Percentiles rank a stretch among this genome's conserved stretches.
phyloP scores from a whole-genome alignment of 768 basidiomycete species.

The Tylopilus felleus region DNA sequence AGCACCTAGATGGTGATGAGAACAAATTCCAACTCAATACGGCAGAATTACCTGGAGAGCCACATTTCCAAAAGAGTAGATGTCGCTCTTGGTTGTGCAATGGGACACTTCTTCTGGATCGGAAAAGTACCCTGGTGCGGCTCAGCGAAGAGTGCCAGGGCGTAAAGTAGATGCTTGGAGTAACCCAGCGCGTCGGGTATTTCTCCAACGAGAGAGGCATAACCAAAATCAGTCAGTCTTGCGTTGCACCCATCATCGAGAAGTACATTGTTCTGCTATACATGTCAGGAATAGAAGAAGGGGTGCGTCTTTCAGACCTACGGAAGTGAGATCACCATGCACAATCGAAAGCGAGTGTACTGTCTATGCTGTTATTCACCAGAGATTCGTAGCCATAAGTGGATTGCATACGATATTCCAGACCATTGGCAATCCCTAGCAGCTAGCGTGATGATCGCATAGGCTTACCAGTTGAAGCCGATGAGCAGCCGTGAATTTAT shows the following conservation, averaged over 20 bases:
- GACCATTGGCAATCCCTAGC: neutral
- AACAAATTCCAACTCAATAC: neutral
- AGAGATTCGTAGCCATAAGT: neutral
- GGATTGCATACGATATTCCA: neutral
- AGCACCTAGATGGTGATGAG: neutral
- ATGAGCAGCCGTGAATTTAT: neutral
- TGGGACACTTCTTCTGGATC: neutral
- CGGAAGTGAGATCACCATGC: slow-evolving; percentile 9
- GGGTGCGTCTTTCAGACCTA: neutral
- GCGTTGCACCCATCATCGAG: slow-evolving; percentile 1
- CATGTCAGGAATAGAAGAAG: neutral
- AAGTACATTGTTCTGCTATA: slow-evolving; percentile 6
- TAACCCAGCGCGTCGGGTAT: slow-evolving; percentile 2
- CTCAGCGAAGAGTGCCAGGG: slow-evolving; percentile 2
- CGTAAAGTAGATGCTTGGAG: slow-evolving; percentile 7
- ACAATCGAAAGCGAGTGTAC: slow-evolving; percentile 5
- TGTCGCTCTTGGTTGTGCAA: slow-evolving; percentile 6
- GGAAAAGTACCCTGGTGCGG: slow-evolving; percentile 6
- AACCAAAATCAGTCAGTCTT: slow-evolving; percentile 7
- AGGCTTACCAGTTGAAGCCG: slow-evolving; percentile 5
- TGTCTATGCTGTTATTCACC: neutral
- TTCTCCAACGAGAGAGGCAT: slow-evolving; percentile 7
- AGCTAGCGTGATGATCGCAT: neutral
- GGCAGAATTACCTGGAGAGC: slow-evolving; percentile 1
- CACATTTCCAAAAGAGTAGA: slow-evolving; percentile 10